Evolutionary conservation across 805 yeast genomes (phyloP).

Genomic region (Debaryomyces hansenii): DNA sequence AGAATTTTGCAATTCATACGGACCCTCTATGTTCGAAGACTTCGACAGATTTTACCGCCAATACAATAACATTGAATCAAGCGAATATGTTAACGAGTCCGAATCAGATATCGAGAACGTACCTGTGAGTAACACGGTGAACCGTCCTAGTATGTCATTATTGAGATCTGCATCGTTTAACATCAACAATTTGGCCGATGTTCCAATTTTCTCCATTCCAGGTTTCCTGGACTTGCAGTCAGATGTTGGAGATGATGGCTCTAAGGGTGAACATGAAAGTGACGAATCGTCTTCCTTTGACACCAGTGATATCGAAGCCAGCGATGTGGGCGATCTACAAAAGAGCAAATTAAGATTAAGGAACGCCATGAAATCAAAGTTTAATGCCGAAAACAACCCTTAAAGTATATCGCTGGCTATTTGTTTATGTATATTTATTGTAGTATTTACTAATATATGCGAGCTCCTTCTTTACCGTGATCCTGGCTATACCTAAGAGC

Average conservation of each 20-base stretch:
- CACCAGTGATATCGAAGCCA: neutral
- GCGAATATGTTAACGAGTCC: slow-evolving; percentile 20
- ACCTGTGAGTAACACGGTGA: neutral
- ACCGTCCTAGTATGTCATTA: neutral
- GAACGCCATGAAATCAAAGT: neutral
- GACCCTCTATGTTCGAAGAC: slow-evolving; percentile 40
- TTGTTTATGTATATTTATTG: too few species aligned
- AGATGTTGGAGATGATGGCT: slow-evolving; percentile 2
- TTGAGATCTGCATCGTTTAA: neutral
- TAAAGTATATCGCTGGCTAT: too few species aligned
- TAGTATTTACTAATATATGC: too few species aligned
- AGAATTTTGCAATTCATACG: slow-evolving; percentile 36
- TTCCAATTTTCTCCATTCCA: slow-evolving; percentile 26
- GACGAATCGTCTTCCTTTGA: too few species aligned
- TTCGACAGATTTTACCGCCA: slow-evolving; percentile 30
- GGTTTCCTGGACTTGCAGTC: slow-evolving; percentile 4
- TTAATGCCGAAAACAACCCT: neutral
- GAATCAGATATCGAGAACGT: neutral
- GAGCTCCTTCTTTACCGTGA: too few species aligned
- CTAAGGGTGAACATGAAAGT: neutral
- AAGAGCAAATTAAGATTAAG: neutral
- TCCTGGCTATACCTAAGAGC: too few species aligned
- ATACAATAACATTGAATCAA: slow-evolving; percentile 15
- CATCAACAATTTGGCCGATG: slow-evolving; percentile 22
- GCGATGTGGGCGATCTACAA: neutral